Percentiles rank a stretch among this genome's conserved stretches.
phyloP scores from a whole-genome alignment of 192 early-diverging fungal species.

The Coemansia sp. region DNA sequence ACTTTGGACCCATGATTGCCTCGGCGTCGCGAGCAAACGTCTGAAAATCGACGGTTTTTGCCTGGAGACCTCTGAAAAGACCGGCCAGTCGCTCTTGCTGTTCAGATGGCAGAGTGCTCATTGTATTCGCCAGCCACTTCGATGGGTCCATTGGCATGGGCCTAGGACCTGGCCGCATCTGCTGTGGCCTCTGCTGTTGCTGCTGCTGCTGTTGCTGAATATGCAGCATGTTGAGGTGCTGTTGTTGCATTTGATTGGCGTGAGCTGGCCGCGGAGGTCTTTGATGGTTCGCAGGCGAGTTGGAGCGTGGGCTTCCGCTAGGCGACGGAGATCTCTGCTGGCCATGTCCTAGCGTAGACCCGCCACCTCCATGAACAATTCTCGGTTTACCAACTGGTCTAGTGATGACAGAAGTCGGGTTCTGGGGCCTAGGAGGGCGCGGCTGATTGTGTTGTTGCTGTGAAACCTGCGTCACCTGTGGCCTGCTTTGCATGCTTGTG shows the following conservation, averaged over 20 bases:
- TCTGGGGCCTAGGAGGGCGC: neutral
- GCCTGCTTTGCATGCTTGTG: neutral
- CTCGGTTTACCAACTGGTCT: slow-evolving; percentile 7
- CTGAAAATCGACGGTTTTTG: slow-evolving; percentile 31
- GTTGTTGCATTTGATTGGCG: slow-evolving; percentile 2
- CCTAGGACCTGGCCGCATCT: slow-evolving; percentile 2
- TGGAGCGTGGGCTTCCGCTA: slow-evolving; percentile 15
- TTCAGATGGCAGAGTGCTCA: slow-evolving; percentile 40
- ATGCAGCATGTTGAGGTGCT: neutral
- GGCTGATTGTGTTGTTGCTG: neutral
- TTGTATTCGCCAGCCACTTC: slow-evolving; percentile 37
- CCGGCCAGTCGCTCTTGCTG: slow-evolving; percentile 41
- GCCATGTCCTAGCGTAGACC: slow-evolving; percentile 5
- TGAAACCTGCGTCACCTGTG: neutral
- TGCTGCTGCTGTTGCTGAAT: slow-evolving; percentile 8
- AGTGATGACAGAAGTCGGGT: neutral
- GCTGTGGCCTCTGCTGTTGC: slow-evolving; percentile 17
- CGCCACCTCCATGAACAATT: neutral
- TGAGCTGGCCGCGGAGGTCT: slow-evolving; percentile 14
- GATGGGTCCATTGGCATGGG: slow-evolving; percentile 32
- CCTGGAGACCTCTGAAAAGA: slow-evolving; percentile 42
- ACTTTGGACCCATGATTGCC: slow-evolving; percentile 43
- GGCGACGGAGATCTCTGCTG: slow-evolving; percentile 15
- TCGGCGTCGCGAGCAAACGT: slow-evolving; percentile 41
- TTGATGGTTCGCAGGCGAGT: neutral